Evolutionary conservation across 371 early-diverging fungal genomes (phyloP), one percentile per base, ranked within the genome.

Genomic region (Apophysomyces variabilis): DNA sequence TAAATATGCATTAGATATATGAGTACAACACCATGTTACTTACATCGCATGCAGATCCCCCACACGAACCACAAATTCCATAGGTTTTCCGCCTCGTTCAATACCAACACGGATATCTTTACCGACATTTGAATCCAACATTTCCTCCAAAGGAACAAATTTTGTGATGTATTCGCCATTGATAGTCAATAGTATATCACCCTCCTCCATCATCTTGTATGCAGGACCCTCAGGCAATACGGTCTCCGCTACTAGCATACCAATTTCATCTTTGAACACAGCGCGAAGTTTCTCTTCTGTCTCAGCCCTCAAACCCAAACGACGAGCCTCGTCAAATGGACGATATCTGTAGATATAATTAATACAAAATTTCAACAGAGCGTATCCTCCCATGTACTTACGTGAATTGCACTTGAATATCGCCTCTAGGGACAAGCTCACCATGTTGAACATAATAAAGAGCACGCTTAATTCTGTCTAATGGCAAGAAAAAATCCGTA

Each of bases 401-500:
- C 86, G 85, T 72, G 64, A 91, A 94, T 73, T 93, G 92, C 0
- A 89, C 85, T 77, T 96, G 96, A 43, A 98, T 89, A 14, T 95
- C 95, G 6, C 98, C 98, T 46, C 98, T 84, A 0, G 94, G 87
- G 7, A 97, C 96, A 14, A 66, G 65, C 67, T 82, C 66, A 13
- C 87, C 92, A 43, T 76, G 75, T 66, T 88, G 90, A 65, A 98
- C 78, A 66, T 81, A 87, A 4, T 80, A 78, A 57, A 98, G 72
- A 12, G 96, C 96, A 26, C 93, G 84, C 61, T 86, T 89, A 12
- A 96, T 91, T 64, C 96, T 88, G 64, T 87, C 86, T 57, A 95
- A 72, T 12, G 98, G 98, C 61, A 97, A 88, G 74, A 94, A 97
- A 85, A 95, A 97, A 69, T 93, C 93, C 2, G 98, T 93, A 4